Percentiles rank a stretch among this genome's conserved stretches.
These are phyloP conservation scores for Aureobasidium sp. DNA, from an alignment of 2,329 filamentous ascomycete species.

Conservation along the genomic window DNA sequence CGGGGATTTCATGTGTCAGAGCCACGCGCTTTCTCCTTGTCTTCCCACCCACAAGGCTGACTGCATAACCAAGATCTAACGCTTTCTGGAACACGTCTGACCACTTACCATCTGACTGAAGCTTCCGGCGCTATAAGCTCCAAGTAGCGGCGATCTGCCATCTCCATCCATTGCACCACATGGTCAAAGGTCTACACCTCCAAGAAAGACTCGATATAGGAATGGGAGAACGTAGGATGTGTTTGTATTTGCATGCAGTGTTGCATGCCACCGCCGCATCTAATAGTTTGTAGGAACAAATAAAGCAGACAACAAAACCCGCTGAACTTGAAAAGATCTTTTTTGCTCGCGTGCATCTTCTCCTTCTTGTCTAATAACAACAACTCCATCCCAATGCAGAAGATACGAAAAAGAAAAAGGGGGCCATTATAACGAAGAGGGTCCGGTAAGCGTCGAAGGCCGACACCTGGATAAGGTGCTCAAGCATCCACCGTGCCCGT, in stretches of 20 bases:
- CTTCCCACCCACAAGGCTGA: neutral
- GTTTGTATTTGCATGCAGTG: neutral
- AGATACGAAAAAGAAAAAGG: neutral
- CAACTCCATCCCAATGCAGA: constrained; percentile 12
- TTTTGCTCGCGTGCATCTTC: neutral
- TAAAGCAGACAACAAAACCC: neutral
- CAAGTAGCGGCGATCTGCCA: neutral
- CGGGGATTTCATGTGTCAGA: neutral
- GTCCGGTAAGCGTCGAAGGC: neutral
- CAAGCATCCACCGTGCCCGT: neutral
- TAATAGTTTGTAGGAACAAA: neutral
- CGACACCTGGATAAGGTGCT: neutral
- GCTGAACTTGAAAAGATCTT: neutral
- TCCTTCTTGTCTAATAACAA: neutral
- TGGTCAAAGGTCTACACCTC: neutral
- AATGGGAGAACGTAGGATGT: neutral
- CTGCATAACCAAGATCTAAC: neutral
- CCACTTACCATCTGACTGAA: neutral
- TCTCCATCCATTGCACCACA: neutral
- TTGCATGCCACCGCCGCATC: neutral
- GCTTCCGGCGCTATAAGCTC: neutral
- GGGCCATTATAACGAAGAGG: neutral
- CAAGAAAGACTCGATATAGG: neutral
- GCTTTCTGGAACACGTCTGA: neutral
- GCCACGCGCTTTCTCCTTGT: neutral